Evolutionary conservation across 306 rosid species (phyloP).

Genomic region (Prunus campanulata): DNA sequence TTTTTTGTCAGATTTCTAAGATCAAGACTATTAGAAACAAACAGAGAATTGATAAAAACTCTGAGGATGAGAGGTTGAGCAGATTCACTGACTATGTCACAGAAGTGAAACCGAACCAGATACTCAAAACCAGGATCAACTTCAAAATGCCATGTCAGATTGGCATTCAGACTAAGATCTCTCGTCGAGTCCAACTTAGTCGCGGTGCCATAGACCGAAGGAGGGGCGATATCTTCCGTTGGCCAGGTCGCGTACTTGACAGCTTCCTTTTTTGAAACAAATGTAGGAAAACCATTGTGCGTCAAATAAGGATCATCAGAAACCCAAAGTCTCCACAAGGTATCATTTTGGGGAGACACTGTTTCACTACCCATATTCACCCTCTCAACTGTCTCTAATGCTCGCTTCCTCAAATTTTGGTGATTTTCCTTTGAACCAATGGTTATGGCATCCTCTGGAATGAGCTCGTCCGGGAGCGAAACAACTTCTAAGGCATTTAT

Average conservation of each 20-base stretch:
- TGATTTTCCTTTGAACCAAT: conserved; percentile 26
- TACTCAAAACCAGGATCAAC: conserved; percentile 60
- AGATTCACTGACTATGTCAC: conserved; percentile 37
- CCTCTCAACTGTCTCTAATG: conserved; percentile 55
- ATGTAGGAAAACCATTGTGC: conserved; percentile 16
- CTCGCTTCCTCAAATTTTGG: conserved; percentile 30
- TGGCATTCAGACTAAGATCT: conserved; percentile 25
- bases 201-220: conserved; percentile 49
- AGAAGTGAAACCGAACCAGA: conserved; percentile 66
- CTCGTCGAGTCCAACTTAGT: conserved; percentile 26
- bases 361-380: conserved; percentile 63
- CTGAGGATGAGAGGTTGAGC: conserved; percentile 20
- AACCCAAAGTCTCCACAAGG: conserved; percentile 55
- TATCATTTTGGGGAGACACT: conserved; percentile 43
- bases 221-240: conserved; percentile 37
- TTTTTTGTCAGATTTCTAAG: conserved; percentile 23
- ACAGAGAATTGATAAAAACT: conserved; percentile 48
- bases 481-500: conserved; percentile 66
- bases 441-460: conserved; percentile 33
- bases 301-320: conserved; percentile 40
- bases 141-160: conserved; percentile 52
- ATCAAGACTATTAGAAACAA: conserved; percentile 35
- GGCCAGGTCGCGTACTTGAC: conserved; percentile 33
- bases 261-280: conserved; percentile 31
- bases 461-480: conserved; percentile 45